Evolutionary conservation across 2,329 filamentous ascomycete genomes (phyloP).

Genomic region (Dothidotthia symphoricarpi): DNA sequence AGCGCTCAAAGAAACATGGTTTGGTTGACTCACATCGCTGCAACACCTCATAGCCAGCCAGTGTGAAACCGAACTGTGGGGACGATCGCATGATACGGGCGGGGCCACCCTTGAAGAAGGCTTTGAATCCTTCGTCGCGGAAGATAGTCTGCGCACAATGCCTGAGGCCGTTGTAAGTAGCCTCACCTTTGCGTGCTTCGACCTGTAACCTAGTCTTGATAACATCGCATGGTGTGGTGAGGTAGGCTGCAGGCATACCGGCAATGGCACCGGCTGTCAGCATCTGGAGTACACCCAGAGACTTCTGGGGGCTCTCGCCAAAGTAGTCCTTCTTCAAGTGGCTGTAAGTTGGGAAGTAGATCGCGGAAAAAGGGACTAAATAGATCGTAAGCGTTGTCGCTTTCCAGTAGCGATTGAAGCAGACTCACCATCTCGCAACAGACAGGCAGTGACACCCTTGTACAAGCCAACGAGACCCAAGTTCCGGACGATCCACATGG

Average conservation of each 20-base stretch:
- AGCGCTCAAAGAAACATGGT: conserved; percentile 1
- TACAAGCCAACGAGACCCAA: conserved; percentile 91
- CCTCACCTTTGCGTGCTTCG: conserved; percentile 93
- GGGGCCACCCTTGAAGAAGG: conserved; percentile 98
- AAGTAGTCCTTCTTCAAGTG: conserved; percentile 94
- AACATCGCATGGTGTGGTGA: conserved; percentile 96
- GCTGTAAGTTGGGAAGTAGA: conserved; percentile 97
- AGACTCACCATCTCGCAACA: conserved; percentile 70
- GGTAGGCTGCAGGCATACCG: conserved; percentile 63
- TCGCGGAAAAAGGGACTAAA: conserved; percentile 87
- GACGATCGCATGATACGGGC: conserved; percentile 93
- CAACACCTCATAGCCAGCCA: conserved; percentile 90
- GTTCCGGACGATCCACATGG: conserved; percentile 97
- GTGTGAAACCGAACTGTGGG: conserved; percentile 96
- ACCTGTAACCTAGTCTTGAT: conserved; percentile 99
- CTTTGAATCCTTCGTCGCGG: conserved; percentile 88
- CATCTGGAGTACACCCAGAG: conserved; percentile 85
- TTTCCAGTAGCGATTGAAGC: background rate
- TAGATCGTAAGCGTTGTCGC: conserved; percentile 10
- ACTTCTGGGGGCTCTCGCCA: conserved; percentile 82
- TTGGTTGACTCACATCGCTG: conserved; percentile 54
- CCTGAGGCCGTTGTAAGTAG: conserved; percentile 78
- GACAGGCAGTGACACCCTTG: conserved; percentile 91
- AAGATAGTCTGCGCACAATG: conserved; percentile 82
- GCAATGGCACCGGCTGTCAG: conserved; percentile 88